Conservation (phyloP, 306 rosid species). For the Gynostemma pentaphyllum region DNA sequence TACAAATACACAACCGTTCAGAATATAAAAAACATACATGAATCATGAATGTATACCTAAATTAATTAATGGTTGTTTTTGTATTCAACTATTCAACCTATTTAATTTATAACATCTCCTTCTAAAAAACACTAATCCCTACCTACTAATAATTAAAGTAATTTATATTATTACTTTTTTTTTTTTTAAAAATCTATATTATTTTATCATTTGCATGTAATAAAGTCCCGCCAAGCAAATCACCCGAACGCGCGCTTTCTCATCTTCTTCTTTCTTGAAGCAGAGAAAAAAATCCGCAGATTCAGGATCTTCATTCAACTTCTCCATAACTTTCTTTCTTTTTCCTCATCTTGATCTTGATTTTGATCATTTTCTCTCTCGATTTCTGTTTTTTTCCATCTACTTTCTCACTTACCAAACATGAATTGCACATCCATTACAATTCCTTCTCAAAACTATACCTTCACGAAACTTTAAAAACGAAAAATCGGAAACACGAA, state of each 20-base stretch:
- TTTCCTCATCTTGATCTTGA: not conserved
- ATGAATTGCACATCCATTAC: slow-evolving; percentile 13
- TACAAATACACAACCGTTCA: no score
- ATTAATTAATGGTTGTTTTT: no score
- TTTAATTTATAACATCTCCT: no score
- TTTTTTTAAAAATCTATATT: no score
- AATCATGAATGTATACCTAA: no score
- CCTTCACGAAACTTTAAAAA: not conserved
- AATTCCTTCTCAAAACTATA: not conserved
- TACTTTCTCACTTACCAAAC: slow-evolving; percentile 17
- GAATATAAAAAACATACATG: no score
- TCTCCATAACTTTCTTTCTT: not conserved
- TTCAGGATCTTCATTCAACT: slow-evolving; percentile 1
- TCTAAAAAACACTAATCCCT: no score
- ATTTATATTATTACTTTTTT: no score
- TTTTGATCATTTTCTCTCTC: not conserved
- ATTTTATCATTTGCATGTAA: no score
- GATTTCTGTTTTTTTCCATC: not conserved
- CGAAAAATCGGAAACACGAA: no score
- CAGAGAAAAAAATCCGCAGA: not conserved
- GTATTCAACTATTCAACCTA: no score
- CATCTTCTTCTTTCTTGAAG: slow-evolving; percentile 2
- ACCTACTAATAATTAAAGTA: no score
- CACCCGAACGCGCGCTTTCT: not conserved
- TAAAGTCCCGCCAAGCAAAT: not conserved